Evolutionary conservation across 305 asterid genomes (phyloP), one percentile per base, ranked within the genome.

Genomic region (Plantago lanceolata): DNA sequence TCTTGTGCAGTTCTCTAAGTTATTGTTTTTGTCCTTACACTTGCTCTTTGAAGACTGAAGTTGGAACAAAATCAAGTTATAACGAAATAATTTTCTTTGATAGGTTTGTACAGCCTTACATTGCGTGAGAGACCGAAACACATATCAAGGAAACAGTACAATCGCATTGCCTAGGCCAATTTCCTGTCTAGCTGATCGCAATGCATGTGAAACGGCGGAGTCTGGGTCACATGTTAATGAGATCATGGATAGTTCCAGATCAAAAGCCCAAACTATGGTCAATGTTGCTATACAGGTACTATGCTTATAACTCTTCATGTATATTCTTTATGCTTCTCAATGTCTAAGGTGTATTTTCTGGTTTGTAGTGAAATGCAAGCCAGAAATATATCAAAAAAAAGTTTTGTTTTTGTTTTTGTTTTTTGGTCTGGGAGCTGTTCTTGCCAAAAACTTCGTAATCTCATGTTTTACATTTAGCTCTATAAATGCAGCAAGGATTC

Each of bases 251-350:
- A 78, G 88, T 77, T 91, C 98, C 28, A 84, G 78, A 70, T 71
- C 79, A 53, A 92, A 89, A 78, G 95, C 98, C 65, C 81, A 77
- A 61, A 77, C 81, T 19, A 85, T 92, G 95, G 98, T 92, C 57
- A 86, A 85, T 77, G 88, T 85, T 43, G 98, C 98, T 52, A 63
- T 86, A 83, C 94, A 78, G 95, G 98, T 92, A 82, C 8, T 62
- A 50, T 24, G 21, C 57, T 26, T 31, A 20, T 68, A 58, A 57
- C 40, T 18, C 52, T 13, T 7, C 61, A 54, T 18, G 52, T 52
- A 21, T 0, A 6, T 17, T 44, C 68, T 31, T 28, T 57, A 40
- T 52, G 56, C 65, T 55, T 58, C 33, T 19, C 28, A 14, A 21
- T 18, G 60, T 58, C 28, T 35, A 11, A 31, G 14, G 19, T 51